Evolutionary conservation across 2,329 filamentous ascomycete genomes (phyloP).

Genomic region (Bipolaris gigantea): DNA sequence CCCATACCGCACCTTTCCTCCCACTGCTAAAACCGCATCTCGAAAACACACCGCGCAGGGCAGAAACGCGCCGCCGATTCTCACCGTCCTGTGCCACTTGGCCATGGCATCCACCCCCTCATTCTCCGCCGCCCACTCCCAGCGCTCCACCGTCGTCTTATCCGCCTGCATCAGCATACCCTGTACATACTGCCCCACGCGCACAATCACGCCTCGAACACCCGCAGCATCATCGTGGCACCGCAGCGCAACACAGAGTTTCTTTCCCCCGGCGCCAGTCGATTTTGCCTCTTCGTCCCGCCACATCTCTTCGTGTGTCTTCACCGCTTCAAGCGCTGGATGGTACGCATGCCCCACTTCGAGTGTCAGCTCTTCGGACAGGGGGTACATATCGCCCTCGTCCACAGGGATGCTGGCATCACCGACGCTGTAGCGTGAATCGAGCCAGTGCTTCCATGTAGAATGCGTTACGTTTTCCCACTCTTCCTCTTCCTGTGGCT

Average conservation of each 20-base stretch:
- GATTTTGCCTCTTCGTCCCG: constrained; percentile 47
- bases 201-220: constrained; percentile 56
- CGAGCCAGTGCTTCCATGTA: constrained; percentile 63
- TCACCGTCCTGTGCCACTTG: constrained; percentile 44
- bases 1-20: constrained; percentile 35
- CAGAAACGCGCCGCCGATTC: constrained; percentile 46
- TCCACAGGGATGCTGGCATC: constrained; percentile 48
- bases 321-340: constrained; percentile 54
- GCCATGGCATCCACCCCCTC: constrained; percentile 12
- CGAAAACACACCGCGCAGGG: constrained; percentile 46
- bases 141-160: constrained; percentile 56
- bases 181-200: constrained; percentile 60
- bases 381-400: constrained; percentile 59
- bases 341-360: constrained; percentile 65
- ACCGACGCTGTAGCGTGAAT: constrained; percentile 52
- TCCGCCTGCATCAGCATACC: constrained; percentile 55
- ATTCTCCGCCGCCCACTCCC: constrained; percentile 46
- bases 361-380: constrained; percentile 28
- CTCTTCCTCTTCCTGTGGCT: not conserved
- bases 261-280: constrained; percentile 3
- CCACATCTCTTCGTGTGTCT: constrained; percentile 70
- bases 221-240: constrained; percentile 39
- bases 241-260: constrained; percentile 47
- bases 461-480: constrained; percentile 33
- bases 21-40: constrained; percentile 32